Conservation (phyloP, 2,329 filamentous ascomycete genomes). For the Monosporascus cannonballus region DNA sequence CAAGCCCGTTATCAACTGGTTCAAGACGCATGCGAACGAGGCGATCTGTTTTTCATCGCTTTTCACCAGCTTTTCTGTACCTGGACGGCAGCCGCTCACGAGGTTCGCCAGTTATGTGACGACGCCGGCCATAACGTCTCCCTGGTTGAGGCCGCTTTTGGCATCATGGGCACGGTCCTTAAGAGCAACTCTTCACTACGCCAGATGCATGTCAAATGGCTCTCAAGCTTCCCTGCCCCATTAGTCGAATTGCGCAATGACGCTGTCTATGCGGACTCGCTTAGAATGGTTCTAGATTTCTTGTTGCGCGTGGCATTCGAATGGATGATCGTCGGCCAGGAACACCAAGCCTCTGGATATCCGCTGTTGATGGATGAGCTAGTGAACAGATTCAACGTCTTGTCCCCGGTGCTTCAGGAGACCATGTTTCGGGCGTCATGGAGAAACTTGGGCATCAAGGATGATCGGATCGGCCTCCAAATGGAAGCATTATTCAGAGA, state of each 20-base stretch:
- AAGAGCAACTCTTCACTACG: constrained; percentile 30
- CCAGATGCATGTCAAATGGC: constrained; percentile 23
- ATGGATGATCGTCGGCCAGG: constrained; percentile 32
- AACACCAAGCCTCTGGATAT: constrained; percentile 33
- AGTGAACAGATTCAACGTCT: constrained; percentile 36
- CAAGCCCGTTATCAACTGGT: constrained; percentile 48
- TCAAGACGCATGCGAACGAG: constrained; percentile 43
- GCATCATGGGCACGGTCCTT: constrained; percentile 29
- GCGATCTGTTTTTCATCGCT: constrained; percentile 59
- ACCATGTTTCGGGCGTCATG: constrained; percentile 47
- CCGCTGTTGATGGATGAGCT: constrained; percentile 56
- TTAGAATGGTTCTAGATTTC: constrained; percentile 35
- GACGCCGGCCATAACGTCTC: constrained; percentile 16
- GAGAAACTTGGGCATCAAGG: constrained; percentile 37
- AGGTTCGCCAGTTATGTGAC: constrained; percentile 31
- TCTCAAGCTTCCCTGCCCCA: constrained; percentile 29
- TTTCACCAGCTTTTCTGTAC: constrained; percentile 61
- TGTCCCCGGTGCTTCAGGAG: constrained; percentile 45
- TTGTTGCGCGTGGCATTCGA: constrained; percentile 35
- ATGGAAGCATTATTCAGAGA: constrained; percentile 31
- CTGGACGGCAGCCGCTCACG: constrained; percentile 35
- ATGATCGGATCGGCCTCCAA: constrained; percentile 25
- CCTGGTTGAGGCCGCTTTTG: constrained; percentile 28
- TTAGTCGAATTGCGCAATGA: constrained; percentile 9
- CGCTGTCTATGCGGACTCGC: constrained; percentile 9